phyloP scores from a whole-genome alignment of 2,329 filamentous ascomycete species.

The Hymenoscyphus repandus region DNA sequence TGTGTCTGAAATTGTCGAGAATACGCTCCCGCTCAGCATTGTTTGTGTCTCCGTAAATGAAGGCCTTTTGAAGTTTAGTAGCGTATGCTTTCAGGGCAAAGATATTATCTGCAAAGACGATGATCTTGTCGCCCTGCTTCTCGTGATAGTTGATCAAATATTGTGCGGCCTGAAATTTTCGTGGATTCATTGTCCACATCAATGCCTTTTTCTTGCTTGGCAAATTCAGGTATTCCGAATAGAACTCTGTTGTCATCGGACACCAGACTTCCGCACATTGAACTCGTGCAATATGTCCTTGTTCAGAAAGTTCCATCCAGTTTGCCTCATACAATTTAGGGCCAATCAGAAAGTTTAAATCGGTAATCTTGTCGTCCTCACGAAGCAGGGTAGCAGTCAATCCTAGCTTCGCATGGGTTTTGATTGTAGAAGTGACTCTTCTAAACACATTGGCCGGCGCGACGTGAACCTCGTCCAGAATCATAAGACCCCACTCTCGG shows the following conservation, averaged over 20 bases:
- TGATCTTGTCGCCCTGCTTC: constrained; percentile 90
- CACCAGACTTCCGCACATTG: constrained; percentile 99
- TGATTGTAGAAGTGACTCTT: constrained; percentile 87
- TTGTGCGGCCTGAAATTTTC: constrained; percentile 95
- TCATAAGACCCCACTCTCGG: constrained; percentile 95
- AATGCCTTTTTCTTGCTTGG: constrained; percentile 61
- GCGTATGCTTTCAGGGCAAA: constrained; percentile 87
- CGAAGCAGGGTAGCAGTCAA: constrained; percentile 88
- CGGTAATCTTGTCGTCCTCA: constrained; percentile 97
- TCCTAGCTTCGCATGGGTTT: constrained; percentile 91
- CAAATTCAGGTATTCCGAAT: constrained; percentile 80
- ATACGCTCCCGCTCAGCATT: constrained; percentile 83
- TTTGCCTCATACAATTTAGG: constrained; percentile 98
- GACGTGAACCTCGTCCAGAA: constrained; percentile 96
- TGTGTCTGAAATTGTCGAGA: constrained; percentile 91
- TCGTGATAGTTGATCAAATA: constrained; percentile 99
- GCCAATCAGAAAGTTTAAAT: constrained; percentile 94
- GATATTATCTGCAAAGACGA: constrained; percentile 97
- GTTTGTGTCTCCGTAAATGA: constrained; percentile 83
- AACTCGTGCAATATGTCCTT: constrained; percentile 93
- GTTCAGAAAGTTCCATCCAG: constrained; percentile 97
- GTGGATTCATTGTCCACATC: constrained; percentile 95
- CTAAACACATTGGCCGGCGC: constrained; percentile 96
- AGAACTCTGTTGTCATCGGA: constrained; percentile 98
- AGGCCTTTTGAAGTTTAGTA: constrained; percentile 76